Evolutionary conservation across 2,329 filamentous ascomycete genomes (phyloP).

Genomic region (Trichoderma simmonsii): DNA sequence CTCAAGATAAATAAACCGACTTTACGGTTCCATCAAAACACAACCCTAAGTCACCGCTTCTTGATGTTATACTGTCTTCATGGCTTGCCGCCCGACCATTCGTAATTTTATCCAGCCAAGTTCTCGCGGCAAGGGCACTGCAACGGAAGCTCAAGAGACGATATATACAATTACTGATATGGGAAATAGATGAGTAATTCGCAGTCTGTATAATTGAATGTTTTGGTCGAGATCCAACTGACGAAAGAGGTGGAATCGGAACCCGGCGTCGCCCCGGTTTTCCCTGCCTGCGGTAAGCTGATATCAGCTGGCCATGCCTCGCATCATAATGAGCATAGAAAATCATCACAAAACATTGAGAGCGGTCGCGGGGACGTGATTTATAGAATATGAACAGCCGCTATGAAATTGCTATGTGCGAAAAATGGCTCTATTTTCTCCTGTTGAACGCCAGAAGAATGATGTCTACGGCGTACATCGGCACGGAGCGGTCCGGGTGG

Average conservation of each 20-base stretch:
- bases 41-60: not conserved
- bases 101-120: not conserved
- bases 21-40: not conserved
- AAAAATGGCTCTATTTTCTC: not conserved
- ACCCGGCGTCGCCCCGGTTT: not conserved
- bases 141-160: not conserved
- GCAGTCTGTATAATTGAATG: not conserved
- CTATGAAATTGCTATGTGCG: not conserved
- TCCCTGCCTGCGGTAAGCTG: not conserved
- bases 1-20: not conserved
- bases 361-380: not conserved
- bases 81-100: not conserved
- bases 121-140: rapidly evolving
- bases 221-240: not conserved
- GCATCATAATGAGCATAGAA: not conserved
- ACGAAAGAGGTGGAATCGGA: not conserved
- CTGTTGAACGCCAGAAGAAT: not conserved
- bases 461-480: not conserved
- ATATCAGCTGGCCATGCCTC: not conserved
- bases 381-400: not conserved
- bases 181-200: not conserved
- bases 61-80: not conserved
- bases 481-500: conserved; percentile 9
- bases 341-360: not conserved
- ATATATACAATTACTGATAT: not conserved